Evolutionary conservation across 2,329 filamentous ascomycete species (phyloP).

Genomic region (Fusarium metavorans): DNA sequence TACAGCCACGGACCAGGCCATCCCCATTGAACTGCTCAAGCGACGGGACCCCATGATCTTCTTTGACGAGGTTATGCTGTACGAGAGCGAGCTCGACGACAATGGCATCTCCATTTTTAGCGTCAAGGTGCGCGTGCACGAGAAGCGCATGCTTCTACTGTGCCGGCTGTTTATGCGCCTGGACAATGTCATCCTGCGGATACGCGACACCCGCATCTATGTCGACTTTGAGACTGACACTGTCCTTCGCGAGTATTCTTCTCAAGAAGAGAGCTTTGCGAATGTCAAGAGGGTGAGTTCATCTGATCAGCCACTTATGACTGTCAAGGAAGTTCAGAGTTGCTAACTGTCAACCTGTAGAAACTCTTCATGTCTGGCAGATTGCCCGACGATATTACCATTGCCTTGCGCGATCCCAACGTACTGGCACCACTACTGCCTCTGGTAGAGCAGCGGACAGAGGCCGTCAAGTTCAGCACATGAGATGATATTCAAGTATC

Average conservation of each 20-base stretch:
- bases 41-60: conserved; percentile 94
- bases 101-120: conserved; percentile 94
- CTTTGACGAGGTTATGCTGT: conserved; percentile 95
- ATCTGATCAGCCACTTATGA: neutral
- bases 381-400: conserved; percentile 78
- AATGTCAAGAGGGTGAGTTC: conserved; percentile 75
- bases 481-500: neutral
- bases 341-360: conserved; percentile 46
- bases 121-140: conserved; percentile 94
- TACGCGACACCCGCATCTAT: conserved; percentile 92
- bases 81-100: conserved; percentile 97
- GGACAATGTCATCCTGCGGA: conserved; percentile 87
- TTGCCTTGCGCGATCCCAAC: conserved; percentile 84
- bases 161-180: conserved; percentile 91
- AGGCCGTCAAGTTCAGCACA: conserved; percentile 53
- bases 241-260: conserved; percentile 89
- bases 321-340: neutral
- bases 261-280: conserved; percentile 85
- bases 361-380: conserved; percentile 62
- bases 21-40: conserved; percentile 88
- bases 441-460: conserved; percentile 75
- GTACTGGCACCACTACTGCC: conserved; percentile 76
- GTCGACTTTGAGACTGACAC: conserved; percentile 85
- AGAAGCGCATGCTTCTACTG: conserved; percentile 85
- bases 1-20: conserved; percentile 57